Percentiles rank a stretch among this genome's conserved stretches.
Evolutionary conservation across 2,329 filamentous ascomycete genomes (phyloP).

Genomic region (Colletotrichum filicis): DNA sequence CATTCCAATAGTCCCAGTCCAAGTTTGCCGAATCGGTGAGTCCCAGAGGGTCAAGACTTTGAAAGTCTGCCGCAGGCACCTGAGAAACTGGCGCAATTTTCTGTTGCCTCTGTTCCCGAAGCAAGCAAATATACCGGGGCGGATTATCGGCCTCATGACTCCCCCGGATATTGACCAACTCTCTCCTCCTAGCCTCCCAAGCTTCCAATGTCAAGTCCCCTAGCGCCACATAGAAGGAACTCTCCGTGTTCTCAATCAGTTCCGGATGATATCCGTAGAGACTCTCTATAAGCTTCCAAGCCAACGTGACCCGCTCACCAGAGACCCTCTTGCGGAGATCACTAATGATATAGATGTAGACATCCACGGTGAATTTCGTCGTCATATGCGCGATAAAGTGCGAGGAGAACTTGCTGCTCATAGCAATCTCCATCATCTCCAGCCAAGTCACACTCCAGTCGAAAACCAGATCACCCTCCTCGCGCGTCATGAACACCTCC

Average conservation of each 20-base stretch:
- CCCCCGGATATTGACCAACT: neutral
- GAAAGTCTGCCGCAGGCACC: neutral
- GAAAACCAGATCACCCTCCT: conserved; percentile 41
- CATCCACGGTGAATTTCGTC: conserved; percentile 42
- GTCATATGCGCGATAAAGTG: conserved; percentile 44
- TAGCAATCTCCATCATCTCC: conserved; percentile 37
- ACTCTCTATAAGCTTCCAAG: conserved; percentile 42
- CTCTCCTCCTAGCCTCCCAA: conserved; percentile 6
- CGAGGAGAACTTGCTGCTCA: conserved; percentile 42
- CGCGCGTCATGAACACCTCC: conserved; percentile 32
- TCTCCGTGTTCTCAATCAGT: conserved; percentile 8
- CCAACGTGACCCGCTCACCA: conserved; percentile 35
- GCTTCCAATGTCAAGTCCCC: conserved; percentile 1
- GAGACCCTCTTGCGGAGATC: conserved; percentile 40
- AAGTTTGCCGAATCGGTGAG: conserved; percentile 2
- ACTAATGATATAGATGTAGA: conserved; percentile 45
- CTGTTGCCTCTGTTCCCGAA: neutral
- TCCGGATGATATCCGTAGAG: conserved; percentile 40
- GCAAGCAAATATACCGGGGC: neutral
- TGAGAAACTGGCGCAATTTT: neutral
- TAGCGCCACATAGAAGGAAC: neutral
- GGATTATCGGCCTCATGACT: neutral
- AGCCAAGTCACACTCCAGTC: conserved; percentile 38
- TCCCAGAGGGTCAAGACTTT: neutral
- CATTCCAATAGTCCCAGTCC: conserved; percentile 29